Percentiles rank a stretch among this genome's conserved stretches.
phyloP scores from a whole-genome alignment of 768 basidiomycete genomes.

The Pulveroboletus sp. region DNA sequence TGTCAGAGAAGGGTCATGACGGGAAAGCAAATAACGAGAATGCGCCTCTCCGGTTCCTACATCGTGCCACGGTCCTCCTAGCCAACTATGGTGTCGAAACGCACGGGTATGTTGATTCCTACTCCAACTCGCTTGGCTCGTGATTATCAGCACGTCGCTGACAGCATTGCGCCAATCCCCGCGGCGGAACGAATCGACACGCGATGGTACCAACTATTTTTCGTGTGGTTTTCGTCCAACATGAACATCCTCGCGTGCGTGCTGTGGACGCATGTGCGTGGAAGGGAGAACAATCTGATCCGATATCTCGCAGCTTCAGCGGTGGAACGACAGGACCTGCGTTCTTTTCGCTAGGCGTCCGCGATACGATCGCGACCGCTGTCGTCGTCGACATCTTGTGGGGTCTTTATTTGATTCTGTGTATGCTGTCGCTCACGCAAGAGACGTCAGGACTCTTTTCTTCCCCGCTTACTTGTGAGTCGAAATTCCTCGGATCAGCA shows the following conservation, averaged over 20 bases:
- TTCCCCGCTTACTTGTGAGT: constrained; percentile 40
- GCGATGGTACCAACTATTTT: constrained; percentile 46
- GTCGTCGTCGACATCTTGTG: constrained; percentile 45
- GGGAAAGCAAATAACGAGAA: background rate
- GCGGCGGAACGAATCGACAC: constrained; percentile 36
- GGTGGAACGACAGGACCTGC: constrained; percentile 50
- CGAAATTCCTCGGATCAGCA: background rate
- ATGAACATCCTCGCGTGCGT: constrained; percentile 43
- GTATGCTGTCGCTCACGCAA: constrained; percentile 1
- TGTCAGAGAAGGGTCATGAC: constrained; percentile 1
- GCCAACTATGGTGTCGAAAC: constrained; percentile 39
- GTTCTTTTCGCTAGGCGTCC: constrained; percentile 43
- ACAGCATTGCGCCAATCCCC: constrained; percentile 39
- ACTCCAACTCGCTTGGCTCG: background rate
- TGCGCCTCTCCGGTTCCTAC: constrained; percentile 12
- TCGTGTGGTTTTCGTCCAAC: constrained; percentile 47
- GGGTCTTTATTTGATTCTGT: constrained; percentile 3
- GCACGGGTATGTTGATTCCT: constrained; percentile 33
- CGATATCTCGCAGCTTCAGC: constrained; percentile 35
- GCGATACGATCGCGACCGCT: constrained; percentile 39
- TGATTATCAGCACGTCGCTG: background rate
- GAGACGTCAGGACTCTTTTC: constrained; percentile 28
- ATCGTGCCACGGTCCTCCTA: constrained; percentile 27
- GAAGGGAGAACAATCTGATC: background rate
- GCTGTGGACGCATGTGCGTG: background rate